Evolutionary conservation across 148 eudicot species (phyloP), one percentile per base, ranked within the genome.

Genomic region (Nepenthes mirabilis): DNA sequence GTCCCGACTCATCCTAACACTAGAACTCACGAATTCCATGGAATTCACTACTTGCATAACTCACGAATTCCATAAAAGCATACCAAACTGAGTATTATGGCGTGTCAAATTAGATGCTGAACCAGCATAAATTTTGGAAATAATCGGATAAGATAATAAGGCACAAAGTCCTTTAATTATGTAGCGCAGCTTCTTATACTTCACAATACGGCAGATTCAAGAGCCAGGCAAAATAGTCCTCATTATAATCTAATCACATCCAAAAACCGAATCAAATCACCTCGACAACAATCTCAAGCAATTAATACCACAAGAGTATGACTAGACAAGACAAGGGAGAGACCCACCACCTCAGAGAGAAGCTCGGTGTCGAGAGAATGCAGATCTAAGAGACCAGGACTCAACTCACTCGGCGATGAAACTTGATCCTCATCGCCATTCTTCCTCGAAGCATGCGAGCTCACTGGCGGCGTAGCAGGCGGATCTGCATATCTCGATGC

Each of bases 361-460:
- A 93, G 89, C 75, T 88, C 98, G 3, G 96, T 86, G 66, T 88
- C 96, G 47, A 83, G 77, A 10, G 97, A 85, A 66, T 91, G 94
- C 69, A 91, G 87, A 88, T 91, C 97, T 64, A 91, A 74, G 1
- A 91, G 76, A 34, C 97, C 97, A 36, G 97, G 96, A 64, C 97
- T 88, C 60, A 70, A 77, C 59, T 83, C 88, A 62, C 63, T 83
- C 0, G 83, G 76, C 5, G 78, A 49, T 5, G 11, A 78, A 33
- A 81, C 76, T 56, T 77, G 78, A 14, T 74, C 91, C 36, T 77
- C 94, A 12, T 12, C 52, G 6, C 83, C 77, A 62, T 78, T 88
- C 70, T 66, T 80, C 70, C 90, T 73, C 43, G 70, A 57, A 40
- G 74, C 51, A 47, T 82, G 77, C n/a, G 76, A 57, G 70, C 69